A percentile compares a stretch with the other conserved stretches of the same genome.
Conservation (phyloP, 2,329 filamentous ascomycete genomes). For the Cladobotryum mycophilum region DNA sequence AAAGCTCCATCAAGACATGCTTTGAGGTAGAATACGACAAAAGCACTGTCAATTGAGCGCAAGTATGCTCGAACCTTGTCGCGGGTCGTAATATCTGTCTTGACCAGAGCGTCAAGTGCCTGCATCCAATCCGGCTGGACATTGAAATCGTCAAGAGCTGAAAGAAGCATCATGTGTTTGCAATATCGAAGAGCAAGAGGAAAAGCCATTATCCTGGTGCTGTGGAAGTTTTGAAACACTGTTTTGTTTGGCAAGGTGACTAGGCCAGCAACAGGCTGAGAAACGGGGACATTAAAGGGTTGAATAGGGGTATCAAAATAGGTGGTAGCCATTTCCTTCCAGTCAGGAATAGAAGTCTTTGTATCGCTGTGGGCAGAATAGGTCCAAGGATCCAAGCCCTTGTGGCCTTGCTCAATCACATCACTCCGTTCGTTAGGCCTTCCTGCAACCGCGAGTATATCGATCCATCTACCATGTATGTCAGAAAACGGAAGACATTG, state of each 20-base stretch:
- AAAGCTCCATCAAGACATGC: slow-evolving; percentile 54
- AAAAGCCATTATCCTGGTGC: slow-evolving; percentile 49
- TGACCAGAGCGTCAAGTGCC: slow-evolving; percentile 65
- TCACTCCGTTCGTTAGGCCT: slow-evolving; percentile 66
- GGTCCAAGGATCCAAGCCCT: slow-evolving; percentile 69
- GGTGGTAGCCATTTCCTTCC: slow-evolving; percentile 42
- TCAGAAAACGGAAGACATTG: slow-evolving; percentile 76
- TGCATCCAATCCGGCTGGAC: slow-evolving; percentile 80
- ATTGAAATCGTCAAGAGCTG: slow-evolving; percentile 43
- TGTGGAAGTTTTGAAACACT: slow-evolving; percentile 42
- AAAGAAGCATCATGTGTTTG: slow-evolving; percentile 45
- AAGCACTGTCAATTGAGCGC: slow-evolving; percentile 30
- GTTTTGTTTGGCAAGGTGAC: slow-evolving; percentile 8
- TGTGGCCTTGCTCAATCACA: slow-evolving; percentile 81
- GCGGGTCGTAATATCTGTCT: slow-evolving; percentile 62
- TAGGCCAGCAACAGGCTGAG: not conserved
- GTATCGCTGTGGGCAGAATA: slow-evolving; percentile 40
- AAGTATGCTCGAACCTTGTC: slow-evolving; percentile 52
- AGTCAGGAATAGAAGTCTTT: slow-evolving; percentile 40
- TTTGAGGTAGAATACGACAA: slow-evolving; percentile 41
- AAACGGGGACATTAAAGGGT: slow-evolving; percentile 24
- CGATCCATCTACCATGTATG: slow-evolving; percentile 75
- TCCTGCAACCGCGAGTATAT: slow-evolving; percentile 72
- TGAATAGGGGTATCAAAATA: slow-evolving; percentile 41
- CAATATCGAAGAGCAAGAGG: slow-evolving; percentile 65